These are phyloP conservation scores for Blumeriella jaapii DNA, from an alignment of 2,329 filamentous ascomycete genomes.

Conservation along the genomic window DNA sequence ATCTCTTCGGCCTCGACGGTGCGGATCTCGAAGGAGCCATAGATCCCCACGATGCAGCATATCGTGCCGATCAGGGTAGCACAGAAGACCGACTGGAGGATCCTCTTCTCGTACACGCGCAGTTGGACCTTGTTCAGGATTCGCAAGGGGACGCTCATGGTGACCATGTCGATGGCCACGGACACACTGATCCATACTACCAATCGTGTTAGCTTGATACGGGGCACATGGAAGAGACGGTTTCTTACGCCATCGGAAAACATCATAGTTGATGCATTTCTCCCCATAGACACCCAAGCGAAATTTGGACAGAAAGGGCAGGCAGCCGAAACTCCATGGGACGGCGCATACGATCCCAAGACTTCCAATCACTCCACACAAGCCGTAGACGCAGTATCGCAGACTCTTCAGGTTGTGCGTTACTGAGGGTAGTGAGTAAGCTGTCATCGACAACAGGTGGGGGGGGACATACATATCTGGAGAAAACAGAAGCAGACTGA, in stretches of 20 bases:
- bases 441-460: background rate
- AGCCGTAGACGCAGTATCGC: slow-evolving; percentile 17
- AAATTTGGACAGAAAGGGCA: slow-evolving; percentile 24
- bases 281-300: slow-evolving; percentile 15
- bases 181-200: slow-evolving; percentile 23
- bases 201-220: background rate
- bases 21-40: slow-evolving; percentile 16
- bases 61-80: slow-evolving; percentile 24
- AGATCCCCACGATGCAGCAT: slow-evolving; percentile 17
- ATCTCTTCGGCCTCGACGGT: slow-evolving; percentile 12
- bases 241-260: slow-evolving; percentile 21
- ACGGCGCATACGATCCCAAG: slow-evolving; percentile 17
- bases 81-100: slow-evolving; percentile 22
- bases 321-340: slow-evolving; percentile 21
- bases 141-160: slow-evolving; percentile 20
- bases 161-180: slow-evolving; percentile 22
- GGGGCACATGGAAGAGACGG: background rate
- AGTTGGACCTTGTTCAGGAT: slow-evolving; percentile 19
- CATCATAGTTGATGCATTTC: slow-evolving; percentile 23
- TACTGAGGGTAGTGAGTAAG: slow-evolving; percentile 11
- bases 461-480: slow-evolving; percentile 21
- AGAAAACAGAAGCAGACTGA: slow-evolving; percentile 25
- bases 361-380: slow-evolving; percentile 18
- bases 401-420: slow-evolving; percentile 17
- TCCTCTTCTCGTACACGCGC: slow-evolving; percentile 17